Evolutionary conservation across 164 flowering plant species (phyloP), one percentile per base, ranked within the genome.

Genomic region (Amborella trichopoda): DNA sequence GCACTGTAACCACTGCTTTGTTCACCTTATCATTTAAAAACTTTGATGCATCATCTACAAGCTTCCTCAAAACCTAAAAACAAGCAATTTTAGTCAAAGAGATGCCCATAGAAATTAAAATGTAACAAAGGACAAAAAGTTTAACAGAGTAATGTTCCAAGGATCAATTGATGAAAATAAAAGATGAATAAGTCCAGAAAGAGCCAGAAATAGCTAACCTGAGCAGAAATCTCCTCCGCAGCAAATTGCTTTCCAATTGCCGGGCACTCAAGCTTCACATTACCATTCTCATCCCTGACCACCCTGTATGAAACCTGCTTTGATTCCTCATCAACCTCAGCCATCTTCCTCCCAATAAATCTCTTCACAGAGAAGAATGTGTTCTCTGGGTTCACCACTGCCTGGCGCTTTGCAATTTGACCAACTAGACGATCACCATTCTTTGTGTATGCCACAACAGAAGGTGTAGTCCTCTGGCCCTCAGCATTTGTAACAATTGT

Each of bases 1-100:
- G 97, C 16, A 88, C 97, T 0, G 97, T 88, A 5, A 89, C 88
- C 12, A 89, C 97, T n/a, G 97, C 95, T 61, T 85, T 89, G 2
- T 87, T 74, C 2, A 89, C 95, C 56, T 78, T 81, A 42, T 89
- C 93, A 48, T 80, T 89, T 69, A 89, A 68, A 58, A 89, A 88
- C 67, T 84, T 88, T 0, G 97, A 88, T 13, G 97, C 97, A 69
- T 88, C 97, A 67, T 88, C 94, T 21, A 82, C 93, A 52, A 89
- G 93, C 72, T 89, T 89, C 19, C 97, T 76, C 73, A 89, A 65
- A 12, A 89, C 93, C 97, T 89, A 40, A 42, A 44, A 6, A 6
- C 20, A 40, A 1, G n/a, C n/a, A n/a, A n/a, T n/a, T n/a, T n/a
- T n/a, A n/a, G n/a, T n/a, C n/a, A n/a, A n/a, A n/a, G n/a, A n/a